phyloP scores from a whole-genome alignment of 2,329 filamentous ascomycete species.

The Claviceps sp. region DNA sequence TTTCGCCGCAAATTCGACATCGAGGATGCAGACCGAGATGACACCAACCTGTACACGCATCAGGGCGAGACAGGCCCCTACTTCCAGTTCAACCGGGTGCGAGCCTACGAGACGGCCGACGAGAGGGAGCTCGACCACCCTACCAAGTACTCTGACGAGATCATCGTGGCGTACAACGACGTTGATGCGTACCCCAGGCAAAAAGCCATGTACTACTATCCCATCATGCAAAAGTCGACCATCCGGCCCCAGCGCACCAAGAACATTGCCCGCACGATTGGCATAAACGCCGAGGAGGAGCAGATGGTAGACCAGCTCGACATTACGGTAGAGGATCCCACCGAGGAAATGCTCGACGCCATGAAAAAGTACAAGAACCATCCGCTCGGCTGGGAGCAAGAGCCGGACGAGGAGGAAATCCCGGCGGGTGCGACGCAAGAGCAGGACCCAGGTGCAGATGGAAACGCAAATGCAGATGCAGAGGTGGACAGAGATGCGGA shows the following conservation, averaged over 20 bases:
- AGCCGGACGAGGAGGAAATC: slow-evolving; percentile 22
- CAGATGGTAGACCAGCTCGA: slow-evolving; percentile 43
- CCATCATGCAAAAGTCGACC: slow-evolving; percentile 49
- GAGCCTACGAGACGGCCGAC: slow-evolving; percentile 50
- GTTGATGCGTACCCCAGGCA: slow-evolving; percentile 35
- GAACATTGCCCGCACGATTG: slow-evolving; percentile 44
- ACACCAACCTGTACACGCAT: slow-evolving; percentile 40
- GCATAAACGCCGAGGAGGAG: slow-evolving; percentile 31
- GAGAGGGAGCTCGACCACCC: slow-evolving; percentile 42
- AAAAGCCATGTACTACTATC: slow-evolving; percentile 54
- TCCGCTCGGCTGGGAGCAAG: slow-evolving; percentile 35
- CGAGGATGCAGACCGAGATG: slow-evolving; percentile 39
- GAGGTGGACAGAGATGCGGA: slow-evolving; percentile 9
- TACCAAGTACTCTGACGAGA: slow-evolving; percentile 51
- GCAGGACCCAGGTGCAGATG: slow-evolving; percentile 7
- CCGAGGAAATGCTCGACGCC: slow-evolving; percentile 36
- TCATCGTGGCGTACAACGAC: slow-evolving; percentile 45
- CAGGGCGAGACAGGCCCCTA: slow-evolving; percentile 32
- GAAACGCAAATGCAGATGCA: slow-evolving; percentile 14
- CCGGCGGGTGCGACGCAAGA: slow-evolving; percentile 16
- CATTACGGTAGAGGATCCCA: slow-evolving; percentile 40
- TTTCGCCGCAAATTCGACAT: slow-evolving; percentile 51
- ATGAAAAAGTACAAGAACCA: slow-evolving; percentile 39
- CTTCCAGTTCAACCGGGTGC: slow-evolving; percentile 49
- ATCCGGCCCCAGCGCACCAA: slow-evolving; percentile 51